Base-by-base conservation (phyloP, 768 basidiomycete genomes). In the Russula sp. region DNA sequence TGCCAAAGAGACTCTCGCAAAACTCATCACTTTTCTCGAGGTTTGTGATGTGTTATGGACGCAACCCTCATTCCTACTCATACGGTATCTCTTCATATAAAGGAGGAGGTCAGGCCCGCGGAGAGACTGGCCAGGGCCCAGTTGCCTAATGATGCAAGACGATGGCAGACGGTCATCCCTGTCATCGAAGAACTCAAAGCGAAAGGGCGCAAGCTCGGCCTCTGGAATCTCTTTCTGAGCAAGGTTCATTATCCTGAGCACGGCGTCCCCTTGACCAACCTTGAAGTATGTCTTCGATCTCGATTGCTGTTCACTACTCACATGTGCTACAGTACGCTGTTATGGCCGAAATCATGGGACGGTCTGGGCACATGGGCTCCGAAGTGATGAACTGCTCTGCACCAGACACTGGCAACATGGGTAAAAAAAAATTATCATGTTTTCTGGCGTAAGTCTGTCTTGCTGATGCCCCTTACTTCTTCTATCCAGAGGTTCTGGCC, bases 391-490 rank as follows among this genome's bases (percentile, higher is more conserved):
- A 99, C 72, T 98, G 94, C 76, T 87, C 94, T 28, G 94, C 95
- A 16, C 96, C 96, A 34, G 96, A 98, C 75, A 98, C 96, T 18
- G 96, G 95, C 1, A 98, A 98, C 75, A 98, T 98, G 94, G 94
- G 93, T 92, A 40, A 54, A 69, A 42, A 83, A 40, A 54, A 69
- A 42, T 83, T 75, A 8, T 48, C 9, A 30, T 20, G 13, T 34
- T 44, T 44, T 30, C 61, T 16, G 5, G 8, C 5, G 34, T 36
- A 22, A 30, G 24, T n/a, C 50, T 18, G 52, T 36, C 14, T 44
- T 22, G 49, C 64, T 65, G 20, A 66, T 56, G 57, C 36, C 40
- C 34, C 62, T 60, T 0, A 66, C 13, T 34, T 22, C 20, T 24
- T 22, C 34, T 34, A 24, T 38, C 5, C 78, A 95, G 95, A 99